Evolutionary conservation across 225 moss, liverwort and hornwort genomes (phyloP).

Genomic region (Polytrichum commune): DNA sequence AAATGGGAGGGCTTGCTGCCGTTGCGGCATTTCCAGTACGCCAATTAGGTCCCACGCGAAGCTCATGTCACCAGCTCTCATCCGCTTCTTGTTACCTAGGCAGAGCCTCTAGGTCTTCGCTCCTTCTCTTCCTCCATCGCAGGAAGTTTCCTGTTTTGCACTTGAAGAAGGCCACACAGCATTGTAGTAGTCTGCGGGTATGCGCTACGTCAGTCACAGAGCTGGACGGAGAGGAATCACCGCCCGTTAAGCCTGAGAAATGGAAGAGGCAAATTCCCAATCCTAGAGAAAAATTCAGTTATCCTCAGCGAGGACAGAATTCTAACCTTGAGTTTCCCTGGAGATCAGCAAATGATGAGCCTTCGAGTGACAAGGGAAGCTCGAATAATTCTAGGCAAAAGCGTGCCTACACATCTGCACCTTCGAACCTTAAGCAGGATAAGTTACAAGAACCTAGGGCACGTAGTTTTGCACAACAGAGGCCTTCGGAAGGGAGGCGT

Average conservation of each 20-base stretch:
- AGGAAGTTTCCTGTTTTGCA: slow-evolving; percentile 35
- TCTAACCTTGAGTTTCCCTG: slow-evolving; percentile 25
- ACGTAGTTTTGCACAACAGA: slow-evolving; percentile 8
- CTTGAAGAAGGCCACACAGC: slow-evolving; percentile 2
- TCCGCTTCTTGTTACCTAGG: slow-evolving; percentile 23
- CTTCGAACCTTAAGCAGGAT: background rate
- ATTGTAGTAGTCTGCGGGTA: slow-evolving; percentile 1
- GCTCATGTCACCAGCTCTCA: slow-evolving; percentile 35
- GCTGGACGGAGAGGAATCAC: slow-evolving; percentile 33
- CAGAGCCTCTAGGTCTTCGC: slow-evolving; percentile 28
- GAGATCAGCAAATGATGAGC: slow-evolving; percentile 19
- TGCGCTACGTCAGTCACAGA: slow-evolving; percentile 39
- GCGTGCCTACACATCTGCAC: no score
- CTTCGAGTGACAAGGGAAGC: background rate
- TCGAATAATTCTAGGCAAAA: background rate
- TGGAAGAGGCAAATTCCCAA: slow-evolving; percentile 24
- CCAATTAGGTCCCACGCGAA: slow-evolving; percentile 35
- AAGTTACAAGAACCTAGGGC: slow-evolving; percentile 15
- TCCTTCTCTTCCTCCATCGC: slow-evolving; percentile 35
- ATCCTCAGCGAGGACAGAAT: slow-evolving; percentile 26
- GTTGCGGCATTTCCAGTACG: slow-evolving; percentile 28
- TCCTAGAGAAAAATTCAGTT: slow-evolving; percentile 21
- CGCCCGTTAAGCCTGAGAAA: slow-evolving; percentile 15
- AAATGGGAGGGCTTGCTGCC: no score
- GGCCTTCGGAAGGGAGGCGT: slow-evolving; percentile 2